Conservation (phyloP, 1,284 basidiomycete species). For the Cystobasidium sp. region DNA sequence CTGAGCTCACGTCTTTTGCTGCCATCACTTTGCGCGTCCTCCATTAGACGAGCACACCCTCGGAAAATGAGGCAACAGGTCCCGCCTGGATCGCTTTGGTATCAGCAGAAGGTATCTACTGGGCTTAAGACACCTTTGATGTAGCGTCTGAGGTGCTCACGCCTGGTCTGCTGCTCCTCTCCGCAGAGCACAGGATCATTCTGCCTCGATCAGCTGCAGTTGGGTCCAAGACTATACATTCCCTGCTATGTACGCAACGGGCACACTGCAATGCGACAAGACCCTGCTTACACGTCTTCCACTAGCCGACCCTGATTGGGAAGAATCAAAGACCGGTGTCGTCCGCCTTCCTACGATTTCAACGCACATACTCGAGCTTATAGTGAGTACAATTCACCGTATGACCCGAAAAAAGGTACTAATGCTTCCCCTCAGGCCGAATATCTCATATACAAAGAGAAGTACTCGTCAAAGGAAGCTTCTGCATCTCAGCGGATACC, state of each 20-base stretch:
- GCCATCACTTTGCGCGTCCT: neutral
- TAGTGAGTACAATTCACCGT: neutral
- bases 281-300: neutral
- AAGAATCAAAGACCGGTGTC: constrained; percentile 29
- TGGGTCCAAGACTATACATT: constrained; percentile 39
- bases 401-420: neutral
- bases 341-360: constrained; percentile 28
- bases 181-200: constrained; percentile 21
- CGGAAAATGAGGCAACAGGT: neutral
- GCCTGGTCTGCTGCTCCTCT: neutral
- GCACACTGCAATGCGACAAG: neutral
- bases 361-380: constrained; percentile 27
- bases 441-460: constrained; percentile 42
- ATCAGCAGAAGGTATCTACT: constrained; percentile 34
- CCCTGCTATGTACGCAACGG: constrained; percentile 5
- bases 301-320: constrained; percentile 41
- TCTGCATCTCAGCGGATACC: constrained; percentile 21
- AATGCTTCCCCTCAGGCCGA: constrained; percentile 22
- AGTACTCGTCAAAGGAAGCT: constrained; percentile 18
- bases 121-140: neutral
- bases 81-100: constrained; percentile 34
- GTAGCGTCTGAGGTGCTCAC: neutral
- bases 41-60: neutral
- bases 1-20: neutral
- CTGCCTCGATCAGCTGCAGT: constrained; percentile 35